These are phyloP conservation scores for Cymbopogon citratus DNA, from an alignment of 176 grass and related monocot species.

Conservation along the genomic window DNA sequence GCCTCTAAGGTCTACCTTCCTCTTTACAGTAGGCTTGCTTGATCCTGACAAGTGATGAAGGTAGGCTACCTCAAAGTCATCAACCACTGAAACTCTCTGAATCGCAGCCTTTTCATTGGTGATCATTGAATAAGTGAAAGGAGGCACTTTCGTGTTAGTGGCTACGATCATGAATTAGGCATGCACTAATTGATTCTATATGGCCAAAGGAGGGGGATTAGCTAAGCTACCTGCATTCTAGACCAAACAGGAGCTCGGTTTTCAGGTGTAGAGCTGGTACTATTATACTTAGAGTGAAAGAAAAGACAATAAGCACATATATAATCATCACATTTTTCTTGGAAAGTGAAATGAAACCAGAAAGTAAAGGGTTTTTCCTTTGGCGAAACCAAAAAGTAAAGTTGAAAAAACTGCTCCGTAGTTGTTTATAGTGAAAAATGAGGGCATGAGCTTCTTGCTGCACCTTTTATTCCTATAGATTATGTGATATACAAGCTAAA, in stretches of 20 bases:
- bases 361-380: background rate
- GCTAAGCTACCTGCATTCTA: background rate
- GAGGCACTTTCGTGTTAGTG: background rate
- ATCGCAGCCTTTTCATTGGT: background rate
- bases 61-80: conserved; percentile 4
- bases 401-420: background rate
- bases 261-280: background rate
- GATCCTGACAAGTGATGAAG: background rate
- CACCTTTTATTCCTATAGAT: background rate
- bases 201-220: background rate
- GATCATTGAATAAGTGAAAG: background rate
- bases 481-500: background rate
- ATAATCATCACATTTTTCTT: background rate
- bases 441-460: background rate
- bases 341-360: background rate
- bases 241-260: background rate
- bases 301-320: background rate
- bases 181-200: background rate
- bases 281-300: conserved; percentile 1
- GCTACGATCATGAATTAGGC: background rate
- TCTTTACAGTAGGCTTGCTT: background rate
- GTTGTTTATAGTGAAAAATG: background rate
- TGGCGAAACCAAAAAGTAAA: background rate
- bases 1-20: background rate
- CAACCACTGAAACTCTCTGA: background rate